A percentile compares a stretch with the other conserved stretches of the same genome.
These are phyloP conservation scores for Dichotomopilus funicola DNA, from an alignment of 2,329 filamentous ascomycete species.

Conservation along the genomic window DNA sequence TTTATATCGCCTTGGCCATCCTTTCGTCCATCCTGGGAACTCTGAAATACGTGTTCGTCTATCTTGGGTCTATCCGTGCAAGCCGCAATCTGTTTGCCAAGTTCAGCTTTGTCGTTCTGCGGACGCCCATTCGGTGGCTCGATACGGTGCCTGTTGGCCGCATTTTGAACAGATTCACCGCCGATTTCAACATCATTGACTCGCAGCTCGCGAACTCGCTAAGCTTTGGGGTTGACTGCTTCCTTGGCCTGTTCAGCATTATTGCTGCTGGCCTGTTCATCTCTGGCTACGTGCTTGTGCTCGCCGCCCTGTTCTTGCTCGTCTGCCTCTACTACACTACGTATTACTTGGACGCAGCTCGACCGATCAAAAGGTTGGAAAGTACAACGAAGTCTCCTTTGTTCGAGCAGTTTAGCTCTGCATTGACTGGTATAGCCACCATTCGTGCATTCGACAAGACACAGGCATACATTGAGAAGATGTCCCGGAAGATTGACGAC, in stretches of 20 bases:
- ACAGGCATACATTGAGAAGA: conserved; percentile 58
- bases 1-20: conserved; percentile 59
- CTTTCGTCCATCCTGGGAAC: conserved; percentile 53
- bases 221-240: conserved; percentile 51
- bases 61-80: conserved; percentile 58
- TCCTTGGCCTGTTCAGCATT: conserved; percentile 58
- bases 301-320: conserved; percentile 52
- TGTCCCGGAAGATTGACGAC: conserved; percentile 63
- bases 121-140: conserved; percentile 70
- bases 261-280: conserved; percentile 62
- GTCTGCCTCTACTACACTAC: conserved; percentile 53
- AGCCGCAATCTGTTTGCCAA: conserved; percentile 62
- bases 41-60: conserved; percentile 56
- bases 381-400: conserved; percentile 71
- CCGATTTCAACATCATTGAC: conserved; percentile 71
- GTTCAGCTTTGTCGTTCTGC: conserved; percentile 60
- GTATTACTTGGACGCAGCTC: conserved; percentile 61
- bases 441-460: conserved; percentile 70
- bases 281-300: conserved; percentile 57
- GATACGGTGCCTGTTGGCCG: conserved; percentile 73
- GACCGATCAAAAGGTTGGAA: conserved; percentile 71
- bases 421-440: conserved; percentile 64
- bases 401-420: conserved; percentile 71
- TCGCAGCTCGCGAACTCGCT: conserved; percentile 58
- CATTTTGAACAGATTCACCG: conserved; percentile 70